Evolutionary conservation across 1,284 basidiomycete species (phyloP), one percentile per base, ranked within the genome.

Genomic region (Sporisorium reilianum): DNA sequence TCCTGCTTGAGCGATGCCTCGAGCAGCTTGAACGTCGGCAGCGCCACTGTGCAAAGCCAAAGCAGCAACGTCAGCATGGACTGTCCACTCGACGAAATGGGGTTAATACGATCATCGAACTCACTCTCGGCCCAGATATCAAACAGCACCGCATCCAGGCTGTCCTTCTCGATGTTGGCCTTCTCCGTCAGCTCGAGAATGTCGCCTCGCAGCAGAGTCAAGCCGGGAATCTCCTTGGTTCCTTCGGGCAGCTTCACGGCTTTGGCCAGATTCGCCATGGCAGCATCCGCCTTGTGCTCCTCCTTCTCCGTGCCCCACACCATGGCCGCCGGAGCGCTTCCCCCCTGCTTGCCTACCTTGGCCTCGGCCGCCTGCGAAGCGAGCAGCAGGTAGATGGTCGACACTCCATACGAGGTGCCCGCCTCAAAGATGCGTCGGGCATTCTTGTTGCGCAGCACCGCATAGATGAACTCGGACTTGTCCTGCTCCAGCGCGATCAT

Each of bases 121-220:
- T 64, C 26, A 70, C 67, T 42, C 20, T 71, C 68, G 2, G 68
- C 68, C 68, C 68, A 71, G 28, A 71, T 71, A n/a, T 71, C 68
- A 14, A 71, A 71, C 38, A 71, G 63, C 55, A 65, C 68, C n/a
- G 63, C 68, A 36, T 71, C 63, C 14, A 71, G 50, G n/a, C 62
- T 61, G 42, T 59, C 16, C 2, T 26, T 10, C 25, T 54, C 62
- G 34, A 71, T 65, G 22, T 65, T 51, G 50, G 62, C 63, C 14
- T 54, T 54, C 12, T 41, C 23, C 14, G 61, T 62, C 46, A 56
- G 45, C 26, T 62, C 62, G n/a, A 65, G 62, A 34, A 71, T 71
- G 28, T 71, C 68, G 40, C 68, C 68, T 22, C 34, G 53, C 40
- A 71, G 32, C 62, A 71, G 50, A 5, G 54, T 71, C 41, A 71